These are phyloP conservation scores for Beauveria scarabaeidicola DNA, from an alignment of 2,329 filamentous ascomycete genomes.

Conservation along the genomic window DNA sequence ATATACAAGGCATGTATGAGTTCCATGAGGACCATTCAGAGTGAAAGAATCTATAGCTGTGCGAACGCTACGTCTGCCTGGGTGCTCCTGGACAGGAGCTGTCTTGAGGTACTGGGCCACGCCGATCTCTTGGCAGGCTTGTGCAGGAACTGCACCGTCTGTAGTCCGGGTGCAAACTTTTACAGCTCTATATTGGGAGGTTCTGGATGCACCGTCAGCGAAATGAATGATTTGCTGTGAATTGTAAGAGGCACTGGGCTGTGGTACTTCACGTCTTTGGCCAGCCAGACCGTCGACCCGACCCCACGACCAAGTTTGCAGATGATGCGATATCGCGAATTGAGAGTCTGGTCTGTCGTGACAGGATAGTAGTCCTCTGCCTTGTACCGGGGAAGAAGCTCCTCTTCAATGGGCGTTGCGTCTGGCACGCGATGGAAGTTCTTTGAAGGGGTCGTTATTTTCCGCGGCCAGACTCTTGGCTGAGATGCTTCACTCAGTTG, in stretches of 20 bases:
- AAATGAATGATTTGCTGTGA: neutral
- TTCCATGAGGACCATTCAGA: neutral
- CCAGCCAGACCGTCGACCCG: slow-evolving; percentile 13
- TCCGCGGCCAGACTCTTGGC: neutral
- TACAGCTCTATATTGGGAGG: slow-evolving; percentile 7
- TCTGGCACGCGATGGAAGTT: neutral
- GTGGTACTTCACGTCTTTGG: slow-evolving; percentile 9
- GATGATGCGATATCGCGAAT: slow-evolving; percentile 9
- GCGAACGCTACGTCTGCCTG: neutral
- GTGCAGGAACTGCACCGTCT: neutral
- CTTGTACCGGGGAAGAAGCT: slow-evolving; percentile 12
- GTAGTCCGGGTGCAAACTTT: slow-evolving; percentile 11
- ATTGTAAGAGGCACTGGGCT: neutral
- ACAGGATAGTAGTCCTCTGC: slow-evolving; percentile 11
- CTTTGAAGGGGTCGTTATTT: neutral
- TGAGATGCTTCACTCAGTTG: neutral
- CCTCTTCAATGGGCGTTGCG: slow-evolving; percentile 9
- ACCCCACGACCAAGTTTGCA: slow-evolving; percentile 12
- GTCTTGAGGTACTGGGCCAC: neutral
- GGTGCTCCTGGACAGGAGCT: neutral
- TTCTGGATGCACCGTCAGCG: slow-evolving; percentile 3
- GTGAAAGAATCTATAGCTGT: neutral
- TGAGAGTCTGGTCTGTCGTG: neutral
- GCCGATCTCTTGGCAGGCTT: neutral
- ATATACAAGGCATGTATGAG: neutral